Evolutionary conservation across 208 protist species (phyloP).

Genomic region (Tritrichomonas foetus): DNA sequence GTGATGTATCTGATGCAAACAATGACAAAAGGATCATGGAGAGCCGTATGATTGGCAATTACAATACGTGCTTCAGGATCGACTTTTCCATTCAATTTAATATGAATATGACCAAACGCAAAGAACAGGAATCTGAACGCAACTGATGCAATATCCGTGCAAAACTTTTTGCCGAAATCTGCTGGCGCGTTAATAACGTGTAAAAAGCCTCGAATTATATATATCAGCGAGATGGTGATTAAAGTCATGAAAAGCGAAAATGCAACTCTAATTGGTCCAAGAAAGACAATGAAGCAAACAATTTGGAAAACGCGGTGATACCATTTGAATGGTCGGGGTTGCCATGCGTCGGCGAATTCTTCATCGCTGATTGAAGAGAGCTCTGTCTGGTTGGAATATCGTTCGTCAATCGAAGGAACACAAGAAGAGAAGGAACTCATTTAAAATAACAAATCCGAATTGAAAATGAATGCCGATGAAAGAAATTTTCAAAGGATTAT

Average conservation of each 20-base stretch:
- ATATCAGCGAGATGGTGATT: not conserved
- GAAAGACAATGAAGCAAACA: not conserved
- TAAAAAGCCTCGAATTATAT: not conserved
- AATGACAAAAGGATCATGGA: not conserved
- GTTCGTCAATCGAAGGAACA: no score
- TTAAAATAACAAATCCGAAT: no score
- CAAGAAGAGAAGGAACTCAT: no score
- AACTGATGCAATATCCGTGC: not conserved
- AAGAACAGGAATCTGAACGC: not conserved
- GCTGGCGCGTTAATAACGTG: not conserved
- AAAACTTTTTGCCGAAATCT: not conserved
- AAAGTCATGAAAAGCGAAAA: not conserved
- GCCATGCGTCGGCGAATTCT: not conserved
- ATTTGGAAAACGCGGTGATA: not conserved
- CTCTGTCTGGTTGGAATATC: not conserved
- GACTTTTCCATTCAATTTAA: not conserved
- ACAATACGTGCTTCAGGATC: not conserved
- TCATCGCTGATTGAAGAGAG: not conserved
- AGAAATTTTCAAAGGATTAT: no score
- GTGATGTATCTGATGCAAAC: no score
- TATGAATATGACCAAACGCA: not conserved
- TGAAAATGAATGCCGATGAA: no score
- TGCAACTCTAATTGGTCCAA: not conserved
- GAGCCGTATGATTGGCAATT: not conserved
- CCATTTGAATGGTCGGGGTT: not conserved